Evolutionary conservation across 2,329 filamentous ascomycete genomes (phyloP).

Genomic region (Colletotrichum lini): DNA sequence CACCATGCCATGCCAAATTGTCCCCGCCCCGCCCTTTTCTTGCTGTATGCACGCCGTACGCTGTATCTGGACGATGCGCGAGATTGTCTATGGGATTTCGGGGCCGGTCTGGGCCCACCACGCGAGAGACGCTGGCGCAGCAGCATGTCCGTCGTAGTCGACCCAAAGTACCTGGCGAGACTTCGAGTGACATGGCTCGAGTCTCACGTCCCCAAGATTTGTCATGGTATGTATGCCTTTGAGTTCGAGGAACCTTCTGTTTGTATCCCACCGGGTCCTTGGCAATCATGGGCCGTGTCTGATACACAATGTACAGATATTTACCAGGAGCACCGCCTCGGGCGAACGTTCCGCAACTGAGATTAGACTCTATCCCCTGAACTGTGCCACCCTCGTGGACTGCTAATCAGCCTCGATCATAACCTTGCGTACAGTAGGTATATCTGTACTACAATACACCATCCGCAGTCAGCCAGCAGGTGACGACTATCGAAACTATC

Average conservation of each 20-base stretch:
- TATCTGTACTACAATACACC: not conserved
- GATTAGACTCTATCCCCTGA: not conserved
- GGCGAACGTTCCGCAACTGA: not conserved
- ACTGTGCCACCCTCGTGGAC: conserved; percentile 3
- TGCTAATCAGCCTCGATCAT: conserved; percentile 8
- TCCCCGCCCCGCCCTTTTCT: conserved; percentile 7
- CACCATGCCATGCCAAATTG: conserved; percentile 24
- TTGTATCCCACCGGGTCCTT: conserved; percentile 15
- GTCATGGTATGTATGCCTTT: not conserved
- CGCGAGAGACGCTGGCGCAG: conserved; percentile 15
- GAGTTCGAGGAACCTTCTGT: not conserved
- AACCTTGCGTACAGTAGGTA: too few species aligned
- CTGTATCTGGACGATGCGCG: not conserved
- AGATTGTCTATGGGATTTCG: conserved; percentile 14
- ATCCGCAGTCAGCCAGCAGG: not conserved
- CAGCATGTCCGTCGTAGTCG: conserved; percentile 12
- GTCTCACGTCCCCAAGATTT: conserved; percentile 1
- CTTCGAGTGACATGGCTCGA: conserved; percentile 27
- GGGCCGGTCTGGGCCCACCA: conserved; percentile 11
- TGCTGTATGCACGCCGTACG: not conserved
- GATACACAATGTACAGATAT: conserved; percentile 6
- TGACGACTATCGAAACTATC: conserved; percentile 15
- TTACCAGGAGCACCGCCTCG: conserved; percentile 8
- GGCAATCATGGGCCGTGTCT: not conserved
- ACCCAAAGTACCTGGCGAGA: conserved; percentile 13